A percentile compares a stretch with the other conserved stretches of the same genome.
Conservation (phyloP, 2,329 filamentous ascomycete genomes). For the Sclerotinia borealis region DNA sequence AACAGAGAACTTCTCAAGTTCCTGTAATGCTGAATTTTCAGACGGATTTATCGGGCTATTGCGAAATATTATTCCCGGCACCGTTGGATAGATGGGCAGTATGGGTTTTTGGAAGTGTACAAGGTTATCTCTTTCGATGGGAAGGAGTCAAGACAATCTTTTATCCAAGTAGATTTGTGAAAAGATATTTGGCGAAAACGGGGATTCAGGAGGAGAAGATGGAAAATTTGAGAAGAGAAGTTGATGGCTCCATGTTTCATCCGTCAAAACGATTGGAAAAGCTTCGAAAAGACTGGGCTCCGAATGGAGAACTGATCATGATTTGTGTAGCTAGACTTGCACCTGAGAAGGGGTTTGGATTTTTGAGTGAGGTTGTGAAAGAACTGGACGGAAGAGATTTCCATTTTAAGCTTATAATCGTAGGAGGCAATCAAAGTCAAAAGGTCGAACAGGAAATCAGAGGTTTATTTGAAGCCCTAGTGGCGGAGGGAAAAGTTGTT, state of each 20-base stretch:
- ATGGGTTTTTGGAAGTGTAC: slow-evolving; percentile 55
- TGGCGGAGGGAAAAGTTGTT: slow-evolving; percentile 46
- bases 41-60: slow-evolving; percentile 65
- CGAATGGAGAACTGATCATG: slow-evolving; percentile 57
- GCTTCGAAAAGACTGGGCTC: slow-evolving; percentile 50
- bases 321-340: slow-evolving; percentile 62
- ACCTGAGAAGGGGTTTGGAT: slow-evolving; percentile 66
- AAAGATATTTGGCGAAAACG: slow-evolving; percentile 52
- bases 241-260: slow-evolving; percentile 57
- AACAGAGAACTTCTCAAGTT: slow-evolving; percentile 47
- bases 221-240: slow-evolving; percentile 56
- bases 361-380: slow-evolving; percentile 51
- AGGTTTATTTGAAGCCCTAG: slow-evolving; percentile 49
- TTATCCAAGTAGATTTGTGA: slow-evolving; percentile 60
- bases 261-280: slow-evolving; percentile 46
- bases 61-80: slow-evolving; percentile 60
- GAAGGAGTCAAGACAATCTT: slow-evolving; percentile 59
- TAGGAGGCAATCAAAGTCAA: slow-evolving; percentile 61
- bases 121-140: slow-evolving; percentile 61
- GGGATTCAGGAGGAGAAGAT: slow-evolving; percentile 52
- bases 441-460: slow-evolving; percentile 57
- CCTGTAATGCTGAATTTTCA: slow-evolving; percentile 65
- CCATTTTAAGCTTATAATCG: slow-evolving; percentile 58
- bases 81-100: slow-evolving; percentile 56
- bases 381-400: slow-evolving; percentile 50